These are phyloP conservation scores for Tylopilus plumbeoviolaceoides DNA, from an alignment of 768 basidiomycete genomes.

Conservation along the genomic window DNA sequence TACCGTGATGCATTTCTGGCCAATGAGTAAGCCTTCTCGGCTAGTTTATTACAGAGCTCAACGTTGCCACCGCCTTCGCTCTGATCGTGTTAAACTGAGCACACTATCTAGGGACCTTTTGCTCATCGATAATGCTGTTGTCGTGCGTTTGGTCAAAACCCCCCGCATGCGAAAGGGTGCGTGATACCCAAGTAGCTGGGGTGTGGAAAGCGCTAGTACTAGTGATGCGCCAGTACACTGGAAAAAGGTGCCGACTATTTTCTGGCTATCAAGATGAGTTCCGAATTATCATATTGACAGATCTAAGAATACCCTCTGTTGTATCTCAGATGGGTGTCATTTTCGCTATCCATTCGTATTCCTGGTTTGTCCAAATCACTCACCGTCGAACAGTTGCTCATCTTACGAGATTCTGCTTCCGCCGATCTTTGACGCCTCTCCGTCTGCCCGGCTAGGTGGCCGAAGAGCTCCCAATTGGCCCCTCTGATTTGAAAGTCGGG, in stretches of 20 bases:
- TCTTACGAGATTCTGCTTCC: slow-evolving; percentile 6
- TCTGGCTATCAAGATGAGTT: slow-evolving; percentile 2
- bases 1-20: slow-evolving; percentile 5
- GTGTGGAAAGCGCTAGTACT: not conserved
- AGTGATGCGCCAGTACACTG: not conserved
- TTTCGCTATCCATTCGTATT: not conserved
- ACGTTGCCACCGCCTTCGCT: slow-evolving; percentile 1
- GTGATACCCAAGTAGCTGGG: not conserved
- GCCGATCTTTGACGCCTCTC: slow-evolving; percentile 13
- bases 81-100: slow-evolving; percentile 6
- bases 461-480: not conserved
- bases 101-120: slow-evolving; percentile 1
- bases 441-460: not conserved
- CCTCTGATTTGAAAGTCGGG: slow-evolving; percentile 9
- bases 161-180: not conserved
- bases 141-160: slow-evolving; percentile 8
- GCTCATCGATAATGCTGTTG: slow-evolving; percentile 20
- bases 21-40: slow-evolving; percentile 12
- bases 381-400: too few relatives aligned
- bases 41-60: not conserved
- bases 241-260: slow-evolving; percentile 8
- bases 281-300: not conserved
- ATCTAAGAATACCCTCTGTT: not conserved
- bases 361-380: not conserved
- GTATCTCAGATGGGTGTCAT: not conserved